phyloP scores from a whole-genome alignment of 1,284 basidiomycete genomes.

The Ceratobasidium sp. region DNA sequence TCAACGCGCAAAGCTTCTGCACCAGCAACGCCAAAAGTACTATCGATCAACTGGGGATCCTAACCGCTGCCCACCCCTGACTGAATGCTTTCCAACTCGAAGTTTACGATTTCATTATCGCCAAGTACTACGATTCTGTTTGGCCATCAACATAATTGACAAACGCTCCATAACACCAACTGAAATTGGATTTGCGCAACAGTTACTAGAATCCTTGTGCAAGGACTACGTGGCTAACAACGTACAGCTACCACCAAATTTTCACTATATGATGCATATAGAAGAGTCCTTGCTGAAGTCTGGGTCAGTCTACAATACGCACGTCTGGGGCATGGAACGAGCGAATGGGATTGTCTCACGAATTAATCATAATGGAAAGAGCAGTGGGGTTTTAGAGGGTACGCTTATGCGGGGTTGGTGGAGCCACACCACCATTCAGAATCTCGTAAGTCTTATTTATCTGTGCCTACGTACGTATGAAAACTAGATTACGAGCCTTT shows the following conservation, averaged over 20 bases:
- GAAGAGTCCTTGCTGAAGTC: conserved; percentile 26
- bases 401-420: conserved; percentile 25
- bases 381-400: neutral
- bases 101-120: too few species aligned
- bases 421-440: conserved; percentile 1
- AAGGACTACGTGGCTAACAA: neutral
- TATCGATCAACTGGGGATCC: conserved; percentile 19
- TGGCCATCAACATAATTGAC: conserved; percentile 8
- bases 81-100: neutral
- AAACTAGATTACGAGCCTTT: too few species aligned
- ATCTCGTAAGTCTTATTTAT: neutral
- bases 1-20: conserved; percentile 11
- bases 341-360: conserved; percentile 8
- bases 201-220: neutral
- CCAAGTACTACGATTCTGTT: too few species aligned
- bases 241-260: conserved; percentile 16
- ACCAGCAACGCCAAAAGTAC: neutral
- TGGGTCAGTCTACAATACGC: conserved; percentile 19
- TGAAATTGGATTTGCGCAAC: conserved; percentile 5
- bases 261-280: conserved; percentile 31
- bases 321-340: conserved; percentile 23
- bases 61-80: neutral
- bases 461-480: neutral
- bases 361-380: conserved; percentile 17
- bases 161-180: conserved; percentile 3